phyloP scores from a whole-genome alignment of 495 filamentous ascomycete genomes.

The Friedmanniomyces endolithicus region DNA sequence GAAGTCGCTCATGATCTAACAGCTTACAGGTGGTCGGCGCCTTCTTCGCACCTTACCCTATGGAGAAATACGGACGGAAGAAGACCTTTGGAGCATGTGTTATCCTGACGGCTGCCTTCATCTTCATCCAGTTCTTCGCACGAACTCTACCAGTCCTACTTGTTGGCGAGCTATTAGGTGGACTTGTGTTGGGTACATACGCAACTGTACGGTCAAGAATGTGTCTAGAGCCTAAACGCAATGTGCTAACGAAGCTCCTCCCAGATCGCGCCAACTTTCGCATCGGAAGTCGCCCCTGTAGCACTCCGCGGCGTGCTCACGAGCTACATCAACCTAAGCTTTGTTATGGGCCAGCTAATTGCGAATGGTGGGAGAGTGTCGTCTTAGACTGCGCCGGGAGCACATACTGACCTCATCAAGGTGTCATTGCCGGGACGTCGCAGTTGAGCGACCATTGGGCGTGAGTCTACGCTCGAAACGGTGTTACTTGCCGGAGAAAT shows the following conservation, averaged over 20 bases:
- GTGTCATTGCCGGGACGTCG: constrained; percentile 32
- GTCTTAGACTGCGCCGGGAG: neutral
- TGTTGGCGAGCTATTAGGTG: constrained; percentile 29
- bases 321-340: constrained; percentile 36
- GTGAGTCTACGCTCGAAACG: neutral
- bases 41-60: constrained; percentile 24
- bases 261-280: constrained; percentile 29
- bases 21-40: too few species aligned
- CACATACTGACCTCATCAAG: neutral
- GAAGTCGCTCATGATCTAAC: too few species aligned
- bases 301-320: constrained; percentile 26
- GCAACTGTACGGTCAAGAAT: constrained; percentile 8
- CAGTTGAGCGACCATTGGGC: constrained; percentile 25
- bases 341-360: constrained; percentile 42
- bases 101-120: constrained; percentile 30
- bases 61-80: constrained; percentile 31
- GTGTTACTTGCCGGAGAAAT: constrained; percentile 3
- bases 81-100: constrained; percentile 28
- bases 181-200: constrained; percentile 27
- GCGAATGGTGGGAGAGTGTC: constrained; percentile 25
- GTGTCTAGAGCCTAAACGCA: too few species aligned
- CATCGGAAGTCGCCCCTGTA: constrained; percentile 35
- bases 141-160: constrained; percentile 28
- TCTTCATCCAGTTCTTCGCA: constrained; percentile 44
- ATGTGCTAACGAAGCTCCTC: too few species aligned